phyloP scores from a whole-genome alignment of 345 rosid genomes.

The Sonneratia alba region DNA sequence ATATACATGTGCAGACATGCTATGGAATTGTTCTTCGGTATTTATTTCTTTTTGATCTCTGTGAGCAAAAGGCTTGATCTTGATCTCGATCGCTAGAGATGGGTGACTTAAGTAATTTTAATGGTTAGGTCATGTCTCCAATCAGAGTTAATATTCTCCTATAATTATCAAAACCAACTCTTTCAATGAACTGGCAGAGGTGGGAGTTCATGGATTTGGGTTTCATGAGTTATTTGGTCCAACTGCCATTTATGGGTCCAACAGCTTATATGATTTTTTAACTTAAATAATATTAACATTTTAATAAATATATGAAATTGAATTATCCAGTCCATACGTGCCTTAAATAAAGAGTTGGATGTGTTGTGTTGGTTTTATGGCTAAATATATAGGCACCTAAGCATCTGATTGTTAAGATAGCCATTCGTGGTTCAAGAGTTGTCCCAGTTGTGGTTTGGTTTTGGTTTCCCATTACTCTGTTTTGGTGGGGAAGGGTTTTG shows the following conservation, averaged over 20 bases:
- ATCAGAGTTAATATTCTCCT: neutral
- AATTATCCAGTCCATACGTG: neutral
- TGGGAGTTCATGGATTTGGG: neutral
- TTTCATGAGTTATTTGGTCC: too few species aligned
- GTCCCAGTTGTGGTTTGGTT: neutral
- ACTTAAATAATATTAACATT: neutral
- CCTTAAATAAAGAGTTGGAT: neutral
- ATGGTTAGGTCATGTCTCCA: neutral
- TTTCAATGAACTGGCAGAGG: neutral
- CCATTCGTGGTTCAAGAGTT: neutral
- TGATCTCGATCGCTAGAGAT: neutral
- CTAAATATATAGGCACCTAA: neutral
- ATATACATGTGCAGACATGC: neutral
- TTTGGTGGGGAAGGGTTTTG: too few species aligned
- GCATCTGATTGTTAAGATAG: neutral
- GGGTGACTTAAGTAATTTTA: neutral
- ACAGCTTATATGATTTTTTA: neutral
- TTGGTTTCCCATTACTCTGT: too few species aligned
- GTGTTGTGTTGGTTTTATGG: neutral
- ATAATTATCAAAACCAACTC: neutral
- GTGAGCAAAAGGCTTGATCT: neutral
- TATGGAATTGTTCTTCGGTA: neutral
- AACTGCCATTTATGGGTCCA: neutral
- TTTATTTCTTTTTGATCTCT: neutral
- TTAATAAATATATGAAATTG: neutral